Percentiles rank a stretch among this genome's conserved stretches.
These are phyloP conservation scores for Rhizopogon rudus DNA, from an alignment of 768 basidiomycete genomes.

Conservation along the genomic window DNA sequence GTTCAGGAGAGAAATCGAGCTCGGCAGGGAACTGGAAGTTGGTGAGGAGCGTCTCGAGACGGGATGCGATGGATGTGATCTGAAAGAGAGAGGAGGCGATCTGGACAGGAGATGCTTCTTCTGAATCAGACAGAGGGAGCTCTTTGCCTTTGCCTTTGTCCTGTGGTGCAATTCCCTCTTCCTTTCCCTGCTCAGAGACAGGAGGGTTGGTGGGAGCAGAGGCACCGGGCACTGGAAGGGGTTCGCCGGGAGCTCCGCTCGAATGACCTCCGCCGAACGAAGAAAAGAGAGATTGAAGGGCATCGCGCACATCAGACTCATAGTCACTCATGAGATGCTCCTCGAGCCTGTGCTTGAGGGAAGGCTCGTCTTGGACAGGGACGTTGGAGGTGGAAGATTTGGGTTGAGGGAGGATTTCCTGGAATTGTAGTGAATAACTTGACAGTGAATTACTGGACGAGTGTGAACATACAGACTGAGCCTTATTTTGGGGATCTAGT, in stretches of 20 bases:
- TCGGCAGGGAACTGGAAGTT: constrained; percentile 36
- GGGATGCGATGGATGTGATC: constrained; percentile 37
- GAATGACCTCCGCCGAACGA: not conserved
- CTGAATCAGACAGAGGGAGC: constrained; percentile 4
- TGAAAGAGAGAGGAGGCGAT: constrained; percentile 26
- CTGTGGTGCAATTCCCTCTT: not conserved
- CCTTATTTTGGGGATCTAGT: not conserved
- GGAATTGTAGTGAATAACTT: not conserved
- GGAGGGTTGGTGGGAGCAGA: not conserved
- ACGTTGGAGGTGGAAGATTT: not conserved
- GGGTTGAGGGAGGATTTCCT: not conserved
- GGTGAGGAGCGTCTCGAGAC: constrained; percentile 28
- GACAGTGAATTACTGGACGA: not conserved
- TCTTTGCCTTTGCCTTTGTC: constrained; percentile 32
- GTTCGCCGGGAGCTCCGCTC: not conserved
- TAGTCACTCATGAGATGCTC: not conserved
- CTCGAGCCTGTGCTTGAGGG: not conserved
- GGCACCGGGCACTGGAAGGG: not conserved
- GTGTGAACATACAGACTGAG: not conserved
- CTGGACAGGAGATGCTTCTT: constrained; percentile 3
- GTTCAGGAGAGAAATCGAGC: constrained; percentile 26
- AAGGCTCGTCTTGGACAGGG: not conserved
- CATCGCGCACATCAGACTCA: constrained; percentile 2
- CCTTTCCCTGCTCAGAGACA: not conserved
- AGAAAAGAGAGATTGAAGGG: not conserved